Evolutionary conservation across 352 stramenopile species (phyloP).

Genomic region (Pythium dissimile): DNA sequence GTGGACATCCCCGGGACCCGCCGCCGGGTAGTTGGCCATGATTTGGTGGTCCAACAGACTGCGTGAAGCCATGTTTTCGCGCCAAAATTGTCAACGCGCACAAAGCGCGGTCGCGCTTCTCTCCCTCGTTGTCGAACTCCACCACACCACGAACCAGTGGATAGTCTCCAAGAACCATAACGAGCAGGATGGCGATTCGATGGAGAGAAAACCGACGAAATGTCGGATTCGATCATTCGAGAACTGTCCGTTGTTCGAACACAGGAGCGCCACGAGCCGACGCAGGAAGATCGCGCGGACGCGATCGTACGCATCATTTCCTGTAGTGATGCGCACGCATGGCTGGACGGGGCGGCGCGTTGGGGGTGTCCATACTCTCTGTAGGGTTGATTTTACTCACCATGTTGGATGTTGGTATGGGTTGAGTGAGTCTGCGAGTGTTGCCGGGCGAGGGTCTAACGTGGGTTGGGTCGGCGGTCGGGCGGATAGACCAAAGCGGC

Average conservation of each 20-base stretch:
- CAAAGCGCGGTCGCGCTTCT: too few species aligned
- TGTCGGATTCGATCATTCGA: background rate
- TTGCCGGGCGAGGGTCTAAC: slow-evolving; percentile 4
- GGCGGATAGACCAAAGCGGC: slow-evolving; percentile 8
- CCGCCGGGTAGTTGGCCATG: background rate
- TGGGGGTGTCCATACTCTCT: background rate
- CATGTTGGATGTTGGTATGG: slow-evolving; percentile 27
- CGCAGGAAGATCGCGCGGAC: background rate
- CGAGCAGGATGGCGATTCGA: too few species aligned
- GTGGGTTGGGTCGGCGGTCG: slow-evolving; percentile 15
- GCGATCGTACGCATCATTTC: background rate
- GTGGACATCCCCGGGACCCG: background rate
- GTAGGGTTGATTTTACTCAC: slow-evolving; percentile 10
- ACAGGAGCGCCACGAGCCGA: background rate
- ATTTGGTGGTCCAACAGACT: background rate
- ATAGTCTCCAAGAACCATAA: too few species aligned
- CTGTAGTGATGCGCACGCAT: background rate
- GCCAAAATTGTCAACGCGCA: too few species aligned
- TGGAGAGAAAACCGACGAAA: too few species aligned
- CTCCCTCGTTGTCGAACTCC: too few species aligned
- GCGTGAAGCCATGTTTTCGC: slow-evolving; percentile 1
- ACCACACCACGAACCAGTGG: too few species aligned
- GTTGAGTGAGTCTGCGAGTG: slow-evolving; percentile 28
- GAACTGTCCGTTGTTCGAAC: background rate
- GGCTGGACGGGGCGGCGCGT: background rate